Evolutionary conservation across 2,329 filamentous ascomycete species (phyloP).

Genomic region (Pseudodiploospora longispora): DNA sequence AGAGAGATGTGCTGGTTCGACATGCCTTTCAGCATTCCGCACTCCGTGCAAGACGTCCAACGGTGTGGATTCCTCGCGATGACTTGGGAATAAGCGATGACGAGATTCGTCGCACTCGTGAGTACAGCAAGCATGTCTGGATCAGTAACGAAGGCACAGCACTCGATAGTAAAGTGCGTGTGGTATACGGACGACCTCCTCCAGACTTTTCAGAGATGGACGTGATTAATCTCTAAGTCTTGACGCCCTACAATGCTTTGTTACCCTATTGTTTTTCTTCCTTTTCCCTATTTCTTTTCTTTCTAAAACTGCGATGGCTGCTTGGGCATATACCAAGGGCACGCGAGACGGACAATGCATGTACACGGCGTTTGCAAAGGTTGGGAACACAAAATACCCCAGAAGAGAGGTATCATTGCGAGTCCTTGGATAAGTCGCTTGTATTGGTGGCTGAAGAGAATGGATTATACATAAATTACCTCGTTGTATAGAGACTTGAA

Average conservation of each 20-base stretch:
- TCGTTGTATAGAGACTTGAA: too few relatives aligned
- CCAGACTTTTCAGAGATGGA: conserved; percentile 87
- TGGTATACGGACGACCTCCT: conserved; percentile 77
- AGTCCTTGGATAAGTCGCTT: too few relatives aligned
- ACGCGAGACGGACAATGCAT: too few relatives aligned
- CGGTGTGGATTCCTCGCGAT: conserved; percentile 90
- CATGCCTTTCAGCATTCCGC: conserved; percentile 89
- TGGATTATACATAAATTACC: too few relatives aligned
- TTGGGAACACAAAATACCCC: too few relatives aligned
- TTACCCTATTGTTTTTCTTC: too few relatives aligned
- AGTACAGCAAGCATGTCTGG: conserved; percentile 75
- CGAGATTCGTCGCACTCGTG: conserved; percentile 71
- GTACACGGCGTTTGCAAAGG: too few relatives aligned
- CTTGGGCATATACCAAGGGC: too few relatives aligned
- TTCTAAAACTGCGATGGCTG: too few relatives aligned
- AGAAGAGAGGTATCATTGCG: too few relatives aligned
- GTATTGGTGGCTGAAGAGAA: too few relatives aligned
- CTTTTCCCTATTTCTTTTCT: too few relatives aligned
- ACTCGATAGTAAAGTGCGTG: conserved; percentile 72
- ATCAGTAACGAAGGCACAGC: conserved; percentile 91
- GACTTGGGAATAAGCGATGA: conserved; percentile 86
- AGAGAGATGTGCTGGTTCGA: conserved; percentile 75
- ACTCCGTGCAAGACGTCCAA: conserved; percentile 72
- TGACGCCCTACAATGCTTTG: neutral
- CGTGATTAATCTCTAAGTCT: conserved; percentile 62